A percentile compares a stretch with the other conserved stretches of the same genome.
These are phyloP conservation scores for Spiraea crenata DNA, from an alignment of 331 rosid species.

Conservation along the genomic window DNA sequence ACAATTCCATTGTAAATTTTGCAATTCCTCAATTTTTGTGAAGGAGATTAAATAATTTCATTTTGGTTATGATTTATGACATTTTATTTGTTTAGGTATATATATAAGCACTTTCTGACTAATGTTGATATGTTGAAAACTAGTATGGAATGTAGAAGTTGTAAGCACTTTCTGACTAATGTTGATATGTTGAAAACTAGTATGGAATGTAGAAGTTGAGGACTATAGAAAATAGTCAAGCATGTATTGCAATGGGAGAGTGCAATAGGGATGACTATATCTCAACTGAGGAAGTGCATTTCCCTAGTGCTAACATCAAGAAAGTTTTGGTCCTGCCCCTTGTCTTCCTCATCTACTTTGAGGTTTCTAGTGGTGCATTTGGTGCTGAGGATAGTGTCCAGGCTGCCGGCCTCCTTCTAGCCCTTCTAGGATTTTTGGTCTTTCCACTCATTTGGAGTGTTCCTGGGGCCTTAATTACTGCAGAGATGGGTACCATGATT, in stretches of 20 bases:
- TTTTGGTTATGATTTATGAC: not conserved
- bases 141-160: too few relatives aligned
- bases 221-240: constrained; percentile 37
- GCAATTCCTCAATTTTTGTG: not conserved
- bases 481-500: constrained; percentile 97
- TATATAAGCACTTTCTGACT: too few relatives aligned
- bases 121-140: too few relatives aligned
- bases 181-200: too few relatives aligned
- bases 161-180: too few relatives aligned
- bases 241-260: constrained; percentile 55
- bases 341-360: constrained; percentile 87
- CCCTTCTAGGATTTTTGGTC: constrained; percentile 72
- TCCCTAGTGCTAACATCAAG: constrained; percentile 39
- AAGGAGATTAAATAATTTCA: not conserved
- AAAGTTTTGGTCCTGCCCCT: constrained; percentile 77
- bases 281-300: constrained; percentile 44
- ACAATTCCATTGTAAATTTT: too few relatives aligned
- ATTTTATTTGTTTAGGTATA: constrained; percentile 24
- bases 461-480: constrained; percentile 89
- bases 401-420: constrained; percentile 91
- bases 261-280: constrained; percentile 32
- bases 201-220: constrained; percentile 71
- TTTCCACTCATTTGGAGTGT: constrained; percentile 91
- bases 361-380: constrained; percentile 95
- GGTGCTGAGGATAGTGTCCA: constrained; percentile 81